These are phyloP conservation scores for Scheffersomyces stambukii DNA, from an alignment of 1,139 yeast species.

Conservation along the genomic window DNA sequence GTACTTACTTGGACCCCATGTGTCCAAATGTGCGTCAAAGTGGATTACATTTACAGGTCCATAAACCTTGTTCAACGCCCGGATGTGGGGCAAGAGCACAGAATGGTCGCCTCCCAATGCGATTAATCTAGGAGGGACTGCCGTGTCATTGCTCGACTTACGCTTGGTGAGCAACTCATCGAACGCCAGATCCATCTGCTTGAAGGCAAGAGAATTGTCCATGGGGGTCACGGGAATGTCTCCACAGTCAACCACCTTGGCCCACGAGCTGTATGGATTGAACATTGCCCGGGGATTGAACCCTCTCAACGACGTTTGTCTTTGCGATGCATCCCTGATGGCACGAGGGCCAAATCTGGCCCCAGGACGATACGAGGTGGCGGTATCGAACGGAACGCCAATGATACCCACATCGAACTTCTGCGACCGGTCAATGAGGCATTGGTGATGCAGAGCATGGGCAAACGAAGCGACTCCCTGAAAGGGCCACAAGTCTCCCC, in stretches of 20 bases:
- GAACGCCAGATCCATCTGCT: conserved; percentile 69
- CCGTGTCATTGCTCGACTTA: conserved; percentile 18
- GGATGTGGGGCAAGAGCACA: conserved; percentile 61
- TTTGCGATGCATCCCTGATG: conserved; percentile 66
- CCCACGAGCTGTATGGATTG: conserved; percentile 69
- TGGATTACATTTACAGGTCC: conserved; percentile 69
- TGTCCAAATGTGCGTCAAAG: conserved; percentile 77
- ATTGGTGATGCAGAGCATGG: conserved; percentile 55
- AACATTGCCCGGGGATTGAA: conserved; percentile 62
- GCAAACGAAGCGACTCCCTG: conserved; percentile 74
- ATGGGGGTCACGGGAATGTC: conserved; percentile 77
- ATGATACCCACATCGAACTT: conserved; percentile 62
- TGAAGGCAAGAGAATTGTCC: conserved; percentile 65
- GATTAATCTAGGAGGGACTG: conserved; percentile 54
- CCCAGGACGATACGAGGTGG: conserved; percentile 69
- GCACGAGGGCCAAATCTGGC: conserved; percentile 82
- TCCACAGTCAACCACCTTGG: conserved; percentile 70
- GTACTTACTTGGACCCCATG: conserved; percentile 67
- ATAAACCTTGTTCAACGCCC: conserved; percentile 55
- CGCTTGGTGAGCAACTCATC: conserved; percentile 46
- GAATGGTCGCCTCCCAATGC: conserved; percentile 82
- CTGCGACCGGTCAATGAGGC: conserved; percentile 46
- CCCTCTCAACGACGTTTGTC: conserved; percentile 64
- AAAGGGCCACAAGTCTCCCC: conserved; percentile 68
- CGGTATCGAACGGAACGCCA: conserved; percentile 80